phyloP scores from a whole-genome alignment of 2,329 filamentous ascomycete genomes.

The Beauveria asiatica region DNA sequence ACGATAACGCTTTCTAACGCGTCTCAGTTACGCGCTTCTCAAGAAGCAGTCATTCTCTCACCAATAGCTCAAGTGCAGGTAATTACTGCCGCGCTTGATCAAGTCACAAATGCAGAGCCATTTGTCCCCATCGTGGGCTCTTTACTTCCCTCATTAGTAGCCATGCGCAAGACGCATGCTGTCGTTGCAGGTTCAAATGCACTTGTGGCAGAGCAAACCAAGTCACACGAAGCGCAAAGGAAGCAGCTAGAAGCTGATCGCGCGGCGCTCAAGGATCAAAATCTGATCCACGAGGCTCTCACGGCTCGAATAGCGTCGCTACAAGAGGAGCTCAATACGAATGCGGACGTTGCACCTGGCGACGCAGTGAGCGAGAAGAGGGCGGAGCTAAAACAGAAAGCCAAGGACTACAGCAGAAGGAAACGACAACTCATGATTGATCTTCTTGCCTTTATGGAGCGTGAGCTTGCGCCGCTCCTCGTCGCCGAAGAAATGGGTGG shows the following conservation, averaged over 20 bases:
- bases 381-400: constrained; percentile 50
- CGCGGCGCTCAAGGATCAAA: constrained; percentile 44
- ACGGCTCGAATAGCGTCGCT: constrained; percentile 51
- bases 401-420: constrained; percentile 50
- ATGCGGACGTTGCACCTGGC: constrained; percentile 48
- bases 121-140: constrained; percentile 60
- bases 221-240: constrained; percentile 33
- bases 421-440: constrained; percentile 53
- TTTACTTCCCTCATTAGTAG: constrained; percentile 61
- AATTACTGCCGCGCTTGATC: constrained; percentile 58
- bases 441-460: constrained; percentile 62
- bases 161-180: constrained; percentile 57
- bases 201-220: constrained; percentile 41
- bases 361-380: constrained; percentile 56
- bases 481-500: constrained; percentile 78
- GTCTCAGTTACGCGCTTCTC: constrained; percentile 1
- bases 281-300: constrained; percentile 44
- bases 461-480: constrained; percentile 63
- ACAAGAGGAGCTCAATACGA: constrained; percentile 45
- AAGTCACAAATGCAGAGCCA: constrained; percentile 51
- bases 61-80: constrained; percentile 27
- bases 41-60: constrained; percentile 16
- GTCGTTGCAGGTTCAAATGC: constrained; percentile 56
- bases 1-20: background rate
- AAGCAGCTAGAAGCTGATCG: constrained; percentile 43